These are phyloP conservation scores for Chaetomidium leptoderma DNA, from an alignment of 495 filamentous ascomycete genomes.

Conservation along the genomic window DNA sequence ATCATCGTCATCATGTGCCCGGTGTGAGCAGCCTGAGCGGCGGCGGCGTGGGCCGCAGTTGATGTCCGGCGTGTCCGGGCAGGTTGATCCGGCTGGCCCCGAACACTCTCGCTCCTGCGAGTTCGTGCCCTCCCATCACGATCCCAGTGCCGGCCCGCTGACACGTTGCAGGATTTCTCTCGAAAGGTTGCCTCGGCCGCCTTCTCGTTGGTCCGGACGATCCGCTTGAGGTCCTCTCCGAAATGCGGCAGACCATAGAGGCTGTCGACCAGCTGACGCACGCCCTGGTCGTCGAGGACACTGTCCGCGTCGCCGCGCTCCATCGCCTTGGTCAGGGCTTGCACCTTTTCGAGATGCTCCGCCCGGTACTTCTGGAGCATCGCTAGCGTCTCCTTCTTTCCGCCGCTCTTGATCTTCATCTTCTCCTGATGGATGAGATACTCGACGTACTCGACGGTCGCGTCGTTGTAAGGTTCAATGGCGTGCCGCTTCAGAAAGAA, in stretches of 20 bases:
- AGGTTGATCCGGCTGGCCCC: background rate
- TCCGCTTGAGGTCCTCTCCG: slow-evolving; percentile 5
- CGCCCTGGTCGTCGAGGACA: slow-evolving; percentile 7
- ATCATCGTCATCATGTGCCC: too few species aligned
- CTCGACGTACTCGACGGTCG: slow-evolving; percentile 39
- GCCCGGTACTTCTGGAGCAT: slow-evolving; percentile 14
- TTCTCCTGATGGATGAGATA: slow-evolving; percentile 29
- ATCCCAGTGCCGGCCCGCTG: background rate
- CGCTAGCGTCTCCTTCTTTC: background rate
- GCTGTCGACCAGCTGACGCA: background rate
- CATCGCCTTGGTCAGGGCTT: slow-evolving; percentile 3
- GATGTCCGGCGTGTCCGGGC: background rate
- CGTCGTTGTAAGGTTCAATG: slow-evolving; percentile 38
- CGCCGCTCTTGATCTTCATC: slow-evolving; percentile 9
- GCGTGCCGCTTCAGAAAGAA: slow-evolving; percentile 40
- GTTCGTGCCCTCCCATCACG: background rate
- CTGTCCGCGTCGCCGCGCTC: background rate
- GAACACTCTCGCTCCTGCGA: background rate
- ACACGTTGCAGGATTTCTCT: slow-evolving; percentile 7
- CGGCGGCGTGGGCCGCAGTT: background rate
- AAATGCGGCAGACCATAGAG: slow-evolving; percentile 6
- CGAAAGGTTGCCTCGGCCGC: slow-evolving; percentile 7
- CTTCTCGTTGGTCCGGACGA: slow-evolving; percentile 9
- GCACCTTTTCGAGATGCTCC: slow-evolving; percentile 8
- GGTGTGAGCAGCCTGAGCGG: too few species aligned